Evolutionary conservation across 2,329 filamentous ascomycete species (phyloP), one percentile per base, ranked within the genome.

Genomic region (Diaporthe longicolla): DNA sequence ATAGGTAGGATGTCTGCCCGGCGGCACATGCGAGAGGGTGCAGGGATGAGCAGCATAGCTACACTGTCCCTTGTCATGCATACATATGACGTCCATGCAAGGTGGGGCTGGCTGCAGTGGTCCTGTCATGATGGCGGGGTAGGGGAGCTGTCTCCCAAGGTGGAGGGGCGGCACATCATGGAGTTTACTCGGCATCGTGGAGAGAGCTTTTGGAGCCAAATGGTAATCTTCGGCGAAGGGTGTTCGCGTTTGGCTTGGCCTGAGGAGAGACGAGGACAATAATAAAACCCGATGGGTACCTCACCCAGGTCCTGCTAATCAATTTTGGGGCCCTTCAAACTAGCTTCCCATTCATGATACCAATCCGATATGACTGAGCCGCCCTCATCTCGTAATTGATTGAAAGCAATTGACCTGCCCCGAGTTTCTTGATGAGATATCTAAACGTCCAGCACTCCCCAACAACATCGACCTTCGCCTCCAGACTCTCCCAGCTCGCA

Each of bases 101-200:
- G 32, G 63, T 68, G 63, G 63, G 63, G 48, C 59, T 37, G 13
- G 37, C 29, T 21, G 26, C 59, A 43, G 24, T 66, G 37, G 68
- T 40, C 45, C 59, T 55, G 59, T 24, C 35, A 21, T 68, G 50
- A 65, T 61, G 68, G 52, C 57, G 69, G 69, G 72, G 72, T 71
- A 55, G n/a, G 13, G 26, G 52, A 69, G 65, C 21, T 63, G 57
- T 58, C 66, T 24, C 26, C 26, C 24, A 40, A 43, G 50, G 19
- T 24, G 32, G 55, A 19, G 26, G 72, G 52, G 45, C 45, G 50
- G 40, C 35, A 52, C 66, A 52, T 71, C 73, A 75, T 74, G 74
- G 74, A 76, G 73, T 76, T 76, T 76, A 40, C 65, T 76, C 74
- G 74, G 74, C 72, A 76, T 76, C 73, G 57, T 48, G 61, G 65